Evolutionary conservation across 2,329 filamentous ascomycete species (phyloP), one percentile per base, ranked within the genome.

Genomic region (Clonostachys sp.): DNA sequence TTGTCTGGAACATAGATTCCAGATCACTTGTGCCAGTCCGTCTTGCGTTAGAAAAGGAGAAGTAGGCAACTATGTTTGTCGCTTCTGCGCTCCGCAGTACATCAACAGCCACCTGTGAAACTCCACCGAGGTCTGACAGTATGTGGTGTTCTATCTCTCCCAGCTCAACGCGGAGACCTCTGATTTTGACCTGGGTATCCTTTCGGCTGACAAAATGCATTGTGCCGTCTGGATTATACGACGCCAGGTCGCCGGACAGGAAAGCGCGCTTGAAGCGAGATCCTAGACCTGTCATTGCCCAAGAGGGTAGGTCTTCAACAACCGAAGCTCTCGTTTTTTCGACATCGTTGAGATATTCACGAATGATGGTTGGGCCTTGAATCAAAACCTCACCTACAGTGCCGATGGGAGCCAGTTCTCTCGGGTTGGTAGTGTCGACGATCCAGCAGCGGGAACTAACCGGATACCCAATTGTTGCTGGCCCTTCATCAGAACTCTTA

Each of bases 171-270:
- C 47, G 47, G 5, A 42, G 18, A 20, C 47, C 47, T 9, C 47
- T 38, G 13, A 49, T 36, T 20, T 49, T 49, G 43, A 49, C 44
- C 41, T 49, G 47, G 30, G n/a, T 46, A 30, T 49, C 44, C 52
- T 76, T 77, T 24, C 80, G 68, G 35, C 77, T 77, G 35, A 77
- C 55, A 36, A 70, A 77, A 1, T 66, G 51, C 5, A 78, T 55
- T 6, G 59, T 57, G 1, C 71, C 70, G 44, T 74, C 64, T 0
- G 59, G 55, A n/a, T 67, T 58, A 24, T 74, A 73, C 41, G 59
- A 58, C 3, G 61, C 73, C 12, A 77, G 61, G 51, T 78, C 74
- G 9, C 74, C 74, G 1, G 74, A 74, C 43, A 66, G 67, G 50
- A 75, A 77, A 13, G 70, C 50, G 7, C n/a, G 65, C 2, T 35